phyloP scores from a whole-genome alignment of 2,329 filamentous ascomycete species.

The Teratosphaeria nubilosa region DNA sequence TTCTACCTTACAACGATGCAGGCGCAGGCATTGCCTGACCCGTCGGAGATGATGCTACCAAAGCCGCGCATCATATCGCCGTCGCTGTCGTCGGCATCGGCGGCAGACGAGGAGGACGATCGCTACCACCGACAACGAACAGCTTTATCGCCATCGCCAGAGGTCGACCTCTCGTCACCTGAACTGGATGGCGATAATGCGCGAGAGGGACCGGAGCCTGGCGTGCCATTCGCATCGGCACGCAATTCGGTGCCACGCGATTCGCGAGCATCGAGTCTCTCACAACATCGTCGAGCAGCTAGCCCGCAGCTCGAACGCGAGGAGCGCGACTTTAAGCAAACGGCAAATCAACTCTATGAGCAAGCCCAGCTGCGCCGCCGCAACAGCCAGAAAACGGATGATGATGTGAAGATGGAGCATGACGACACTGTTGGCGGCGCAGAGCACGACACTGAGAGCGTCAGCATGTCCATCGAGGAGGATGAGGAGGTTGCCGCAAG shows the following conservation, averaged over 20 bases:
- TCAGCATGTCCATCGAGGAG: constrained; percentile 28
- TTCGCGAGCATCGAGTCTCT: constrained; percentile 33
- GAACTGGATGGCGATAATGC: constrained; percentile 66
- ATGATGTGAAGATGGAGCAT: constrained; percentile 24
- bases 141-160: constrained; percentile 79
- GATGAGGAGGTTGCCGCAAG: constrained; percentile 39
- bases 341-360: constrained; percentile 71
- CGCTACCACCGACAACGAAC: constrained; percentile 46
- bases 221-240: constrained; percentile 49
- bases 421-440: constrained; percentile 15
- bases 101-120: constrained; percentile 61
- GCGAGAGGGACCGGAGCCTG: constrained; percentile 49
- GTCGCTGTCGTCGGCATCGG: constrained; percentile 65
- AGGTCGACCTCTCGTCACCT: constrained; percentile 79
- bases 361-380: constrained; percentile 31
- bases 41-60: constrained; percentile 20
- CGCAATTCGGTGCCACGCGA: constrained; percentile 28
- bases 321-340: constrained; percentile 94
- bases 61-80: constrained; percentile 64
- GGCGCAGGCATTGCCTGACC: constrained; percentile 68
- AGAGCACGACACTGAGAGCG: constrained; percentile 24
- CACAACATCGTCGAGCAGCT: constrained; percentile 57
- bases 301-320: constrained; percentile 88
- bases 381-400: constrained; percentile 16
- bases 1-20: constrained; percentile 89